Evolutionary conservation across 345 rosid species (phyloP).

Genomic region (Punica granatum): DNA sequence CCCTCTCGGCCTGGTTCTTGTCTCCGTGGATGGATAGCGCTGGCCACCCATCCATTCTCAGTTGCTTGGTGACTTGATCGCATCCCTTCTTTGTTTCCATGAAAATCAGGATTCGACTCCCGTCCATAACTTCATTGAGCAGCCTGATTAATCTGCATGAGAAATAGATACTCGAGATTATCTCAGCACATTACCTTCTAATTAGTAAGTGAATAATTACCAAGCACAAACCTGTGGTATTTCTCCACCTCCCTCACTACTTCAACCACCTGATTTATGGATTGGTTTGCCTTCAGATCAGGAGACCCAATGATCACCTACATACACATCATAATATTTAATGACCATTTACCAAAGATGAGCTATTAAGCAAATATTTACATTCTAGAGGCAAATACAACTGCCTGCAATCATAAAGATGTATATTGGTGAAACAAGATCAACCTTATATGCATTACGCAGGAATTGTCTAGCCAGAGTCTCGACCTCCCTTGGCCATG

Average conservation of each 20-base stretch:
- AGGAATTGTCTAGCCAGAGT: slow-evolving; percentile 83
- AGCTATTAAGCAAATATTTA: neutral
- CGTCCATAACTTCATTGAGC: slow-evolving; percentile 77
- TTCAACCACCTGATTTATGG: slow-evolving; percentile 84
- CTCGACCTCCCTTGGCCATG: slow-evolving; percentile 97
- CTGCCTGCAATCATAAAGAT: neutral
- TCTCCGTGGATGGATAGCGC: slow-evolving; percentile 97
- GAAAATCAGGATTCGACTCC: slow-evolving; percentile 76
- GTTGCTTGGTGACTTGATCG: slow-evolving; percentile 88
- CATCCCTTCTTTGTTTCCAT: slow-evolving; percentile 93
- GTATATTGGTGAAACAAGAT: neutral
- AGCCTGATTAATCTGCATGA: slow-evolving; percentile 59
- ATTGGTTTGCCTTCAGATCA: slow-evolving; percentile 85
- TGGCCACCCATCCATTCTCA: slow-evolving; percentile 99
- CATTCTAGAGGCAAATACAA: neutral
- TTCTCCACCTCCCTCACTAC: slow-evolving; percentile 73
- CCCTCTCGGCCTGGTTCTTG: slow-evolving; percentile 91
- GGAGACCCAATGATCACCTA: slow-evolving; percentile 85
- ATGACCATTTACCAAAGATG: slow-evolving; percentile 10
- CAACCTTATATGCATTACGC: slow-evolving; percentile 80
- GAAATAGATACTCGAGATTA: slow-evolving; percentile 6
- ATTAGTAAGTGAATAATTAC: slow-evolving; percentile 5
- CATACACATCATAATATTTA: slow-evolving; percentile 12
- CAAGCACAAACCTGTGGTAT: slow-evolving; percentile 65
- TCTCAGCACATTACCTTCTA: neutral